Conservation (phyloP, 208 protist genomes). For the Entamoeba invadens region DNA sequence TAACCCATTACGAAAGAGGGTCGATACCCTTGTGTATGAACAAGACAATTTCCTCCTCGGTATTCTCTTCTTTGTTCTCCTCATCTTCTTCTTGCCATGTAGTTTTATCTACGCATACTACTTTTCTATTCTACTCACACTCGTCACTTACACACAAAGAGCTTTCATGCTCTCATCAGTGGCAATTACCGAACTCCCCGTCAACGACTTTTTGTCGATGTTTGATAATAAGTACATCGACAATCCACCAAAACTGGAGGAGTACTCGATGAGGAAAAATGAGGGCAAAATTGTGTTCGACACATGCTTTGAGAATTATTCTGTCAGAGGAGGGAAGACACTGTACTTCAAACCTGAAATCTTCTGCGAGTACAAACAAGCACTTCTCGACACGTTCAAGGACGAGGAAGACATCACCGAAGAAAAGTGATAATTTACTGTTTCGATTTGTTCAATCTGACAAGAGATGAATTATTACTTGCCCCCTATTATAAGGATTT, state of each 20-base stretch:
- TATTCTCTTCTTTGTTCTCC: background rate
- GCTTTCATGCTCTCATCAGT: background rate
- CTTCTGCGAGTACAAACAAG: background rate
- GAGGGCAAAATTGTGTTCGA: background rate
- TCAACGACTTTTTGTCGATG: background rate
- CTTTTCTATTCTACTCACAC: background rate
- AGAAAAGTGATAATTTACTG: no score
- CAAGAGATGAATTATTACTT: no score
- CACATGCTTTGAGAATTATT: background rate
- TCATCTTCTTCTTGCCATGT: background rate
- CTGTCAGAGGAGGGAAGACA: background rate
- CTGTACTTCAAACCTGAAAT: background rate
- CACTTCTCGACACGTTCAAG: background rate
- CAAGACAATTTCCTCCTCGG: background rate
- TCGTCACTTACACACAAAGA: background rate
- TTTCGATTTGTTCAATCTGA: no score
- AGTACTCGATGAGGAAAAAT: background rate
- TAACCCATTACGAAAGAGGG: background rate
- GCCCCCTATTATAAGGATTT: no score
- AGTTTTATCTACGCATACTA: background rate
- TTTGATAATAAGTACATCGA: background rate
- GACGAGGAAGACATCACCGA: background rate
- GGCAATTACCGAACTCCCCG: background rate
- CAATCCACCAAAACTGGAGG: background rate
- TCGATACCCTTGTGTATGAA: background rate